phyloP scores from a whole-genome alignment of 2,329 filamentous ascomycete species.

The Ceratocystis variospora region DNA sequence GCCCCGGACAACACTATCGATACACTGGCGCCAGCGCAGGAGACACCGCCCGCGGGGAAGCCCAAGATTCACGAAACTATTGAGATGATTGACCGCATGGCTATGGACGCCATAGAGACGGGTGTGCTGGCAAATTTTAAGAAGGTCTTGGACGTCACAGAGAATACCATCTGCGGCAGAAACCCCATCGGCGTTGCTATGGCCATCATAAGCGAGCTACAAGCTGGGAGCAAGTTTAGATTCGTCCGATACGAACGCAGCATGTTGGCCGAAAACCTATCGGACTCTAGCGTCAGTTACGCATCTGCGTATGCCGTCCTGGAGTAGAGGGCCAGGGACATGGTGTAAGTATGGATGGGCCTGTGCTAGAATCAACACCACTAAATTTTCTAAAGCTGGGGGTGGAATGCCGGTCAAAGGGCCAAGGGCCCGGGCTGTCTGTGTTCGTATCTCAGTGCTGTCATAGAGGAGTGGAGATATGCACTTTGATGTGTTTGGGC shows the following conservation, averaged over 20 bases:
- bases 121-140: conserved; percentile 60
- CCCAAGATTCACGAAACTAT: conserved; percentile 73
- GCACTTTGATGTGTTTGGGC: background rate
- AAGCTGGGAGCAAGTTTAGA: conserved; percentile 46
- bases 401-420: no score
- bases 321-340: background rate
- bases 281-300: conserved; percentile 86
- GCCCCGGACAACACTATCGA: conserved; percentile 31
- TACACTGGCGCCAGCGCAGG: conserved; percentile 30
- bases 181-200: conserved; percentile 91
- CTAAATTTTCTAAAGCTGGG: background rate
- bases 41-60: conserved; percentile 19
- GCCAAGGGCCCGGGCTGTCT: background rate
- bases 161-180: conserved; percentile 85
- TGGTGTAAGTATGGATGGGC: background rate
- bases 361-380: background rate
- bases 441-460: background rate
- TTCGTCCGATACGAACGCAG: conserved; percentile 84
- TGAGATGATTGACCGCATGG: conserved; percentile 59
- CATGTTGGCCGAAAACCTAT: conserved; percentile 50
- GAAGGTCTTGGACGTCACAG: conserved; percentile 52
- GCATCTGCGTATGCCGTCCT: conserved; percentile 66
- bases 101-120: conserved; percentile 72
- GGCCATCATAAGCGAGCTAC: conserved; percentile 63
- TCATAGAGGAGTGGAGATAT: background rate